Base-by-base conservation (phyloP, 1,139 yeast species). In the Diutina sp. region DNA sequence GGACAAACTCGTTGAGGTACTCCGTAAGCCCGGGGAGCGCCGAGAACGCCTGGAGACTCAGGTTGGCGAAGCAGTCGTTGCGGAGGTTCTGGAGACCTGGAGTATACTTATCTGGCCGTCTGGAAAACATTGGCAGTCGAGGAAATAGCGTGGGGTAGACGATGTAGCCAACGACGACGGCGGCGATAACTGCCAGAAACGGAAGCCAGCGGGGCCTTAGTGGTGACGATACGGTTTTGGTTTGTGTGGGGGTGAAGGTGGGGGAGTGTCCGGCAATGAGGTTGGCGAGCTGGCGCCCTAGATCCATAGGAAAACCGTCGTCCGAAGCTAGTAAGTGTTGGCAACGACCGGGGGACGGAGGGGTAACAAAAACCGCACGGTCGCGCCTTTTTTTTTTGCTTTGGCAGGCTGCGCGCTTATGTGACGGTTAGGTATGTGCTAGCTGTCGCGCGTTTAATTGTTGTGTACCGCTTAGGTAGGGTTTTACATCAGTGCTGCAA, bases 61-160 rank as follows among this genome's bases (percentile, higher is more conserved):
- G 82, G 65, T 93, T 91, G 59, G 96, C 97, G 71, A 89, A 91
- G 68, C 98, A 91, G 67, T 90, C 97, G 64, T 89, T 89, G 59
- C 93, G 80, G 61, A 85, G 76, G 67, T 91, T 93, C 61, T 85
- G 76, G 54, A 91, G 73, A 2, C 97, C 97, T 0, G 95, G 89
- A 16, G 96, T 87, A 65, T 83, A 75, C 62, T 80, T 84, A 64
- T 84, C 95, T n/a, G 84, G 84, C 64, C 90, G 72, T 61, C 79
- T 82, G 51, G 76, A 66, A 59, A 76, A 76, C 80, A 76, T 76
- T 25, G 58, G 54, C 18, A 56, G 51, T 46, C 62, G 57, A 16
- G 63, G 61, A 41, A 57, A 54, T 46, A 62, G 41, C n/a, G 69
- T 61, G 1, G 75, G 74, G 45, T 30, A 50, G 29, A 50, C 32